phyloP scores from a whole-genome alignment of 139 green algal species.

The Bryopsis sp. region DNA sequence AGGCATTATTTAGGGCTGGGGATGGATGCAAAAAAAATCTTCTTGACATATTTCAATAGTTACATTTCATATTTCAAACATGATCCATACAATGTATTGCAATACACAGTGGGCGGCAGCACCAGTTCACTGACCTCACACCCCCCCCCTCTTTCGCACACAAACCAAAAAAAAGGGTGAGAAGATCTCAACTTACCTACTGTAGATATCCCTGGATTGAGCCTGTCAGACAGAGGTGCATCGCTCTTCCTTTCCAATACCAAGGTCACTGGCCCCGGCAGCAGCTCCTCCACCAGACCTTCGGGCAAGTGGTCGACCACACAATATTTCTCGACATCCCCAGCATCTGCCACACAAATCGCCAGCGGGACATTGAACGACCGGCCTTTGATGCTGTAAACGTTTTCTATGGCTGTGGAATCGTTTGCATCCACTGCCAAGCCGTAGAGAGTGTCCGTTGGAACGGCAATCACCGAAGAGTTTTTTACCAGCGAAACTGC shows the following conservation, averaged over 20 bases:
- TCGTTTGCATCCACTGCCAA: conserved; percentile 25
- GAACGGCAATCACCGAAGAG: too few species aligned
- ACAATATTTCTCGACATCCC: conserved; percentile 34
- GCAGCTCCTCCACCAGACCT: conserved; percentile 46
- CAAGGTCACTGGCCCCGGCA: conserved; percentile 64
- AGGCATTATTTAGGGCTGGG: too few species aligned
- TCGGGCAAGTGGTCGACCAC: conserved; percentile 29
- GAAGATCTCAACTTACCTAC: too few species aligned
- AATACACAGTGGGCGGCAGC: too few species aligned
- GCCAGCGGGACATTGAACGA: conserved; percentile 34
- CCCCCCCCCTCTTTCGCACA: too few species aligned
- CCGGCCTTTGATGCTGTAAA: conserved; percentile 54
- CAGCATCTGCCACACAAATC: conserved; percentile 47
- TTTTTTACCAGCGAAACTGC: too few species aligned
- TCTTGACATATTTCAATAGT: too few species aligned
- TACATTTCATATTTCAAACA: too few species aligned
- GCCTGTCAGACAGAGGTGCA: conserved; percentile 30
- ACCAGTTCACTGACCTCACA: too few species aligned
- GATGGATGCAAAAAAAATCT: too few species aligned
- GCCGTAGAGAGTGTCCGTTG: conserved; percentile 13
- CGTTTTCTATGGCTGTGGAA: conserved; percentile 26
- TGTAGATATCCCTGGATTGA: conserved; percentile 38
- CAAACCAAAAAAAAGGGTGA: too few species aligned
- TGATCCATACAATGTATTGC: too few species aligned
- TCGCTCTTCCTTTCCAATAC: conserved; percentile 35